phyloP scores from a whole-genome alignment of 83 land plant species.

The Picea abies region DNA sequence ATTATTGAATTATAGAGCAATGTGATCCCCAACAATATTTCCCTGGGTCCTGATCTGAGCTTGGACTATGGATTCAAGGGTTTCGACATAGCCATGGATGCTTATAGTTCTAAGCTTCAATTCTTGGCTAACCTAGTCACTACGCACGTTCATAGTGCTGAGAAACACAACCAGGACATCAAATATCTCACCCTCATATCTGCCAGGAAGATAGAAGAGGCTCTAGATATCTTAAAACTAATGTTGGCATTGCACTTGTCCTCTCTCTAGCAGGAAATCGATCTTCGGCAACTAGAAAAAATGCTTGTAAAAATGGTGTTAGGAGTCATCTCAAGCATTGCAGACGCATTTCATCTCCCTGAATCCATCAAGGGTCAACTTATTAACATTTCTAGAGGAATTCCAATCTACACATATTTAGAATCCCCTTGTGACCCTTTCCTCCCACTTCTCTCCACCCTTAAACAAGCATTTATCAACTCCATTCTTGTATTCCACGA shows the following conservation, averaged over 20 bases:
- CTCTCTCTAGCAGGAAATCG: conserved; percentile 68
- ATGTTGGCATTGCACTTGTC: conserved; percentile 61
- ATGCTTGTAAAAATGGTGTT: background rate
- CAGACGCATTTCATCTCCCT: no score
- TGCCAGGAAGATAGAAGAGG: conserved; percentile 60
- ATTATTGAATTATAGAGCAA: background rate
- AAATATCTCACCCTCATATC: conserved; percentile 79
- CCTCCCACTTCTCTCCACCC: background rate
- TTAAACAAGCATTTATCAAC: background rate
- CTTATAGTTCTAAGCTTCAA: conserved; percentile 66
- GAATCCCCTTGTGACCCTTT: conserved; percentile 6
- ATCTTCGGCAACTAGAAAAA: conserved; percentile 68
- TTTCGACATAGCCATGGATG: conserved; percentile 76
- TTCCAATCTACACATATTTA: background rate
- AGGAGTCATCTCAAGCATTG: no score
- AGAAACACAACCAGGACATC: conserved; percentile 78
- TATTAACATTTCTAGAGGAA: no score
- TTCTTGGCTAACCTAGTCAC: conserved; percentile 71
- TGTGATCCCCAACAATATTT: background rate
- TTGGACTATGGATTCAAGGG: conserved; percentile 39
- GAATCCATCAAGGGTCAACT: no score
- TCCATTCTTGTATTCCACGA: background rate
- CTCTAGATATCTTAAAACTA: conserved; percentile 35
- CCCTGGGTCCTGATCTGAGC: background rate
- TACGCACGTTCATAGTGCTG: conserved; percentile 65